These are phyloP conservation scores for Closterium sp. DNA, from an alignment of 139 green algal species.

Conservation along the genomic window DNA sequence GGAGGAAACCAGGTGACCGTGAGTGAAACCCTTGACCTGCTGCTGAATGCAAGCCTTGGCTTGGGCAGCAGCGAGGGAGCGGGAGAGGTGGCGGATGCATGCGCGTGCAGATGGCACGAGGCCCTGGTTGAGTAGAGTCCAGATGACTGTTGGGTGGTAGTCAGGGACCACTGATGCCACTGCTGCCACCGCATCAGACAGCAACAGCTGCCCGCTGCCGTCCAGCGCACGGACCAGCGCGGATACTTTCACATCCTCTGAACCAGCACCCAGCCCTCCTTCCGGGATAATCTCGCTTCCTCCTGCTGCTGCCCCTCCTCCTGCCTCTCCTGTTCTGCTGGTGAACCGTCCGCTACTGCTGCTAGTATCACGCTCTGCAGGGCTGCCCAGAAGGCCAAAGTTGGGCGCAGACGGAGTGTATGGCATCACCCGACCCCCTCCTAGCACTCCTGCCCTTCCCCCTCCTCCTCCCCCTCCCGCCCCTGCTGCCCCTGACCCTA, in stretches of 20 bases:
- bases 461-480: slow-evolving; percentile 21
- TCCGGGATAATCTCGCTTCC: no score
- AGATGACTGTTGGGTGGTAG: slow-evolving; percentile 1
- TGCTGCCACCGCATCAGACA: neutral
- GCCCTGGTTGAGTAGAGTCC: neutral
- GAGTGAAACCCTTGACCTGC: no score
- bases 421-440: neutral
- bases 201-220: neutral
- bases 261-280: no score
- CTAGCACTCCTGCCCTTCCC: slow-evolving; percentile 8
- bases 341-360: neutral
- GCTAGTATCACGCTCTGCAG: neutral
- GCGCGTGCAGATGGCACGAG: neutral
- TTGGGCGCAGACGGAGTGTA: neutral
- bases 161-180: neutral
- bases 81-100: neutral
- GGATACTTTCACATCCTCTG: neutral
- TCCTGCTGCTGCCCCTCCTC: neutral
- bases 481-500: neutral
- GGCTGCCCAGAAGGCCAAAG: neutral
- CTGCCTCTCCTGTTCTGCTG: neutral
- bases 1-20: no score
- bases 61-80: neutral
- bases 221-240: neutral
- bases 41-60: no score